Evolutionary conservation across 768 basidiomycete genomes (phyloP), one percentile per base, ranked within the genome.

Genomic region (Tricholoma terreum): DNA sequence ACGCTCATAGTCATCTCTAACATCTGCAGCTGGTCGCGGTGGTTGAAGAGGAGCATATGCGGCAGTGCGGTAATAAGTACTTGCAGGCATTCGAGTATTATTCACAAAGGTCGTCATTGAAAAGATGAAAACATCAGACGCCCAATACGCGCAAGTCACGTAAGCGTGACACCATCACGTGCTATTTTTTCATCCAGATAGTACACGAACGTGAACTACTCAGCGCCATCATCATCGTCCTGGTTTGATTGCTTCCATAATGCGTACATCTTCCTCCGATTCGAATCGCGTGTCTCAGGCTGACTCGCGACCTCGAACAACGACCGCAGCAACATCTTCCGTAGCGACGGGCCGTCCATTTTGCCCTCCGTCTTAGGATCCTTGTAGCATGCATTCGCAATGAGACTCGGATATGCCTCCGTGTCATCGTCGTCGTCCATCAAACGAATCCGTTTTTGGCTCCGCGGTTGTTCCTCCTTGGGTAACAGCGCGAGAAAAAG

Each of bases 1-100:
- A 91, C 89, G 81, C 77, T 91, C 89, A 66, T 90, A 89, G 68
- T 90, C 89, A 69, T 91, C 89, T 34, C 82, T 81, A 17, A 84
- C 71, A 62, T 81, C 78, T 56, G 82, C 75, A 14, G 65, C 73
- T 33, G 72, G 65, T 10, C 69, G 57, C 36, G 52, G 61, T 45
- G 63, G 64, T 24, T 62, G 60, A 46, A 66, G 64, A 17, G 67
- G 65, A 12, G 62, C 63, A 56, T 73, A 71, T 6, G 53, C 53
- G 19, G 61, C 56, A n/a, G 64, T 60, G 17, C 71, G 70, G 56
- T 73, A 74, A 43, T 73, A 73, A 6, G 72, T 50, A 21, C 55
- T 68, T 30, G 62, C 48, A 50, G 61, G 59, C 14, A 57, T 31
- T 22, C 62, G 59, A 6, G 50, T 43, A 14, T 45, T 55, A 51